Conservation (phyloP, 176 grass and related monocot genomes). For the Stipa capillata region DNA sequence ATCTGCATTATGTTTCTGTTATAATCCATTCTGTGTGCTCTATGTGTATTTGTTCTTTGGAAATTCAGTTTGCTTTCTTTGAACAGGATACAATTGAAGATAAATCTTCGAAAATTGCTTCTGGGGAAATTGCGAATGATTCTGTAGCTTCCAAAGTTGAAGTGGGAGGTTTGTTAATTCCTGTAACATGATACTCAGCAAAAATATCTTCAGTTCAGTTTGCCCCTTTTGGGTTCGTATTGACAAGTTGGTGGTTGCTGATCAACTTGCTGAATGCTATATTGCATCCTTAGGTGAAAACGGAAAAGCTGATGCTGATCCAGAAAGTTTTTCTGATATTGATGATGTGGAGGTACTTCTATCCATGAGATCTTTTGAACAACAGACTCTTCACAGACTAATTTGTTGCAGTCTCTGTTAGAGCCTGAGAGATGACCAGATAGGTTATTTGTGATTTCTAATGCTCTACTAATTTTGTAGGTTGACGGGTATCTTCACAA, state of each 20-base stretch:
- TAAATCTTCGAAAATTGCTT: slow-evolving; percentile 7
- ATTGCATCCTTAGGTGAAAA: slow-evolving; percentile 39
- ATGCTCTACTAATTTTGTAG: slow-evolving; percentile 33
- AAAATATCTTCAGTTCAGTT: slow-evolving; percentile 12
- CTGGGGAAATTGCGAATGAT: slow-evolving; percentile 24
- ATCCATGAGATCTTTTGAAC: not conserved
- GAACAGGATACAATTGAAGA: slow-evolving; percentile 17
- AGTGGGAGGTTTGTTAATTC: slow-evolving; percentile 29
- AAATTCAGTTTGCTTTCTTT: slow-evolving; percentile 3
- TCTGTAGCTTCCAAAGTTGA: slow-evolving; percentile 30
- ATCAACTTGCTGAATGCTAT: slow-evolving; percentile 24
- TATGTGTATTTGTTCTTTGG: not conserved
- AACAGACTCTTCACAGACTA: slow-evolving; percentile 10
- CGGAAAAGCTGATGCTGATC: slow-evolving; percentile 27
- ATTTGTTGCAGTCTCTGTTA: not conserved
- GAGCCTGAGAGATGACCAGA: not conserved
- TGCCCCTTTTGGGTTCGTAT: not conserved
- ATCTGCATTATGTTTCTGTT: not conserved
- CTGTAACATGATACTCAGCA: not conserved
- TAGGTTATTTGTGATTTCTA: not conserved
- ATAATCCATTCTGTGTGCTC: not conserved
- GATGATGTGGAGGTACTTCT: slow-evolving; percentile 75
- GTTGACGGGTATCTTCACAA: slow-evolving; percentile 75
- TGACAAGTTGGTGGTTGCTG: not conserved
- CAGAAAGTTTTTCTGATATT: slow-evolving; percentile 79